Evolutionary conservation across 2,329 filamentous ascomycete species (phyloP), one percentile per base, ranked within the genome.

Genomic region (Alternaria angustiovoidea): DNA sequence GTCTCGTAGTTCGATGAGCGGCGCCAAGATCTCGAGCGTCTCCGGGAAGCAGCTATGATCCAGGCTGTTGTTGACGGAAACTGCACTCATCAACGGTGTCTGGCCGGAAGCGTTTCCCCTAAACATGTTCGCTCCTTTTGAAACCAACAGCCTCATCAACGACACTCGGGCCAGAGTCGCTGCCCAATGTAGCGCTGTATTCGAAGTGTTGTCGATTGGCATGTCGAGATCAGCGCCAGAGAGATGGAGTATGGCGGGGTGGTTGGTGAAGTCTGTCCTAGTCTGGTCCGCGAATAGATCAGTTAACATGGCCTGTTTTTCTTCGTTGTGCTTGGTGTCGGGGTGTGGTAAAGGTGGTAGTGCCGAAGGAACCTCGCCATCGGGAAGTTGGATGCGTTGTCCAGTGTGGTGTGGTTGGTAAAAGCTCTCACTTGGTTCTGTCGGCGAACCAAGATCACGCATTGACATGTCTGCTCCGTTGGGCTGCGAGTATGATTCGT

Each of bases 151-250:
- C 54, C 91, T 89, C 57, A 98, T 83, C 6, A 99, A 84, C 1
- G 91, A 87, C 75, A 96, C 90, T 16, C 94, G 90, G 3, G 93
- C 93, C 47, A 99, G 84, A 5, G 95, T 97, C 5, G 95, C 93
- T 2, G 95, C 95, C 95, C 95, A 99, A 74, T 98, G 94, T 41
- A 99, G 83, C 3, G 94, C 94, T 18, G 93, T 98, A 73, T 98
- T 93, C 36, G 89, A 89, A 60, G 93, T 93, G 26, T 90, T 86
- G 73, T 99, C 95, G 58, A 99, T 92, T 2, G 95, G 94, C 76
- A 95, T 90, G 73, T 99, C 95, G 22, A 98, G 86, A 67, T 99
- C 94, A 39, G 89, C 83, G 0, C 92, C 88, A 1, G 88, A 90
- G 57, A 97, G 85, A 9, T 88, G 89, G 48, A 89, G 84, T 39